phyloP scores from a whole-genome alignment of 2,329 filamentous ascomycete genomes.

The Penicillium aurantiogriseum region DNA sequence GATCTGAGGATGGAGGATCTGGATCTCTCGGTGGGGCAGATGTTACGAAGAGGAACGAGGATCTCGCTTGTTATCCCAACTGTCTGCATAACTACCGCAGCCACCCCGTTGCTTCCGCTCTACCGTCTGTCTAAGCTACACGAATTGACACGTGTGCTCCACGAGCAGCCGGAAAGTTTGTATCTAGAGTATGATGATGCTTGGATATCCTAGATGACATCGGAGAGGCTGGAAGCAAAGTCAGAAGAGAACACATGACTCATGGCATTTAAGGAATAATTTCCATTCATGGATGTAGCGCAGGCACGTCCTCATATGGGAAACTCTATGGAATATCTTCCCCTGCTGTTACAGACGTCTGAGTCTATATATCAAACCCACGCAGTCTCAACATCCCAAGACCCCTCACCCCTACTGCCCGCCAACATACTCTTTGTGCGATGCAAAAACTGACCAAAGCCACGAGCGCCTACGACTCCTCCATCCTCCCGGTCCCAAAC shows the following conservation, averaged over 20 bases:
- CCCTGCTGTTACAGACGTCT: background rate
- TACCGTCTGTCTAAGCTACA: background rate
- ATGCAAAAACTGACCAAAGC: background rate
- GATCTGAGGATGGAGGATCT: background rate
- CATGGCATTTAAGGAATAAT: too few species aligned
- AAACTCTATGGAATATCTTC: too few species aligned
- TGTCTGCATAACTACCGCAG: background rate
- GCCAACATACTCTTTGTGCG: background rate
- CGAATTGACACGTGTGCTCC: too few species aligned
- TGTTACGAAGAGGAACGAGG: background rate
- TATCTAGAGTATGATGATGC: background rate
- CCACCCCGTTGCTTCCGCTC: background rate
- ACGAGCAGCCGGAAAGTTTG: background rate
- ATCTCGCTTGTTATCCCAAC: background rate
- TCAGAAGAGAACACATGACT: background rate
- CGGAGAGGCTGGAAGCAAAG: background rate
- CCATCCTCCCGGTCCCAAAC: conserved; percentile 22
- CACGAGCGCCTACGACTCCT: background rate
- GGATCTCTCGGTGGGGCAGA: background rate
- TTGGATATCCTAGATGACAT: background rate
- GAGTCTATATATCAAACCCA: background rate
- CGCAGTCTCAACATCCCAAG: background rate
- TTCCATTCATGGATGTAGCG: too few species aligned
- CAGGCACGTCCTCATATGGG: too few species aligned
- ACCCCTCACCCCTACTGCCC: background rate